Evolutionary conservation across 495 filamentous ascomycete species (phyloP), one percentile per base, ranked within the genome.

Genomic region (Penicillium robsamsonii): DNA sequence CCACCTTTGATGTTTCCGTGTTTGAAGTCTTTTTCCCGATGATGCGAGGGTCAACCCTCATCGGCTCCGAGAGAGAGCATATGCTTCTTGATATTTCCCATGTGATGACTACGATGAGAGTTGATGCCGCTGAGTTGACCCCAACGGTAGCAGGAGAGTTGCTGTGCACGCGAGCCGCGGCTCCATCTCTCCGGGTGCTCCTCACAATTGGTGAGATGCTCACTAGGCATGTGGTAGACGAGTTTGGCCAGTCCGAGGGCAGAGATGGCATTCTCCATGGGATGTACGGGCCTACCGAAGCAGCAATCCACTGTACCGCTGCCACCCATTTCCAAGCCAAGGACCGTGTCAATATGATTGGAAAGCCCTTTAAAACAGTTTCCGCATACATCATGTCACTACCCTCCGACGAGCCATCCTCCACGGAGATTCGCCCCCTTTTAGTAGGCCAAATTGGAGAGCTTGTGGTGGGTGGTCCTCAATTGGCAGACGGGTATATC

Each of bases 161-260:
- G 12, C 70, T 96, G 18, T 78, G 79, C 11, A 81, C 72, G 6
- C 79, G 87, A 42, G 64, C 76, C 1, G 78, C 76, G 18, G 87
- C 83, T 0, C 91, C 91, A 0, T 66, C 70, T 1, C 63, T 96
- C 35, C 75, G 74, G 9, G 66, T 89, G 1, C 75, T 95, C 1
- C 70, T 94, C 12, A 94, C 91, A 0, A 95, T 94, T 59, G 91
- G 91, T 5, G 91, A 96, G 70, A 93, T 92, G 88, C 81, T 96
- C 25, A 91, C 88, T 1, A 74, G 76, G 20, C 78, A 79, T 5
- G 81, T 96, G 1, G 75, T 92, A 8, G 75, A 84, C 38, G 88
- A 92, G 65, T 96, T 91, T 75, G 87, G 87, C 2, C 65, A 71
- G 33, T 68, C 68, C 8, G 50, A 58, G 20, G 52, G 57, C 8